phyloP scores from a whole-genome alignment of 2,329 filamentous ascomycete species.

The Talaromyces sp. region DNA sequence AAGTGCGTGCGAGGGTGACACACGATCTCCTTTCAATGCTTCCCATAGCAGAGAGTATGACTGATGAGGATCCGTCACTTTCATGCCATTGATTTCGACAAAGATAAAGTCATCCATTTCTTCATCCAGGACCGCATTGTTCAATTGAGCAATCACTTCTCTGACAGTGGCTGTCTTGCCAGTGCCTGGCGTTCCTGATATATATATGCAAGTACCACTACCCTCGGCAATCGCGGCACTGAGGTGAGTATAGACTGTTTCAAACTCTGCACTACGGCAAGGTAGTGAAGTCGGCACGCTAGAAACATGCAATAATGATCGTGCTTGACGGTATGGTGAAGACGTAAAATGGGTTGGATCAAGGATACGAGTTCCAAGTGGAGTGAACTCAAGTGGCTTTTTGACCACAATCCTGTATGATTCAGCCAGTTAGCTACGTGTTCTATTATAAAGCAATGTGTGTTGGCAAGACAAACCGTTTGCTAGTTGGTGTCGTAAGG shows the following conservation, averaged over 20 bases:
- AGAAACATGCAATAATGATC: slow-evolving; percentile 85
- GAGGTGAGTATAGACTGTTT: slow-evolving; percentile 85
- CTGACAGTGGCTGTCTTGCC: slow-evolving; percentile 97
- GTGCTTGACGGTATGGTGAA: slow-evolving; percentile 87
- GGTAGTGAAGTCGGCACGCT: slow-evolving; percentile 84
- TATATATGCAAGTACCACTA: slow-evolving; percentile 94
- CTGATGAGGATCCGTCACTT: slow-evolving; percentile 95
- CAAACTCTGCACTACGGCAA: slow-evolving; percentile 87
- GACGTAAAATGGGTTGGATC: slow-evolving; percentile 68
- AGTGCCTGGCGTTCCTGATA: slow-evolving; percentile 95
- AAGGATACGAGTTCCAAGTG: slow-evolving; percentile 79
- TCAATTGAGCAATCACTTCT: slow-evolving; percentile 84
- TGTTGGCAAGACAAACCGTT: slow-evolving; percentile 41
- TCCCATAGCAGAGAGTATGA: slow-evolving; percentile 95
- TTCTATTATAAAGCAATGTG: not conserved
- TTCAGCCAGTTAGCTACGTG: slow-evolving; percentile 13
- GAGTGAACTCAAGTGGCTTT: slow-evolving; percentile 90
- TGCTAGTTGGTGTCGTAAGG: slow-evolving; percentile 60
- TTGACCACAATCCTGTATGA: slow-evolving; percentile 60
- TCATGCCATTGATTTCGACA: slow-evolving; percentile 99
- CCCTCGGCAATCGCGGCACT: slow-evolving; percentile 92
- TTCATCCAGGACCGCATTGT: slow-evolving; percentile 79
- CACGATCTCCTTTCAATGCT: slow-evolving; percentile 85
- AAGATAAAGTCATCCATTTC: slow-evolving; percentile 98
- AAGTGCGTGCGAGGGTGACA: slow-evolving; percentile 84